These are phyloP conservation scores for Mortierella alpina DNA, from an alignment of 192 early-diverging fungal genomes.

Conservation along the genomic window DNA sequence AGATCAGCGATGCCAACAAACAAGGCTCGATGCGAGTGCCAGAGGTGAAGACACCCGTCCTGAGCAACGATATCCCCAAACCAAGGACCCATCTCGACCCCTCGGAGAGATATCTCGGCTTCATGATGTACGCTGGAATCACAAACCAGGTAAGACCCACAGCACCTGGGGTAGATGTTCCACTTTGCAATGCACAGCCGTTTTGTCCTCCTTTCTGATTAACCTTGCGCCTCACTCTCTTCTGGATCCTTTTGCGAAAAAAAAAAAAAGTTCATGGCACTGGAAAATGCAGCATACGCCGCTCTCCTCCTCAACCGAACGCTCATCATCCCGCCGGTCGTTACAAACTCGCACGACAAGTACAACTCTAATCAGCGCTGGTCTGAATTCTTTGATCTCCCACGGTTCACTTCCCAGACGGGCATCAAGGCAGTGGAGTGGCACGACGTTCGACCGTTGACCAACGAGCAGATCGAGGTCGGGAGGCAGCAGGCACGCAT, in stretches of 20 bases:
- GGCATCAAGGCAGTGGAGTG: constrained; percentile 26
- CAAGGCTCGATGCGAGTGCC: background rate
- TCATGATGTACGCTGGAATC: constrained; percentile 38
- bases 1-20: background rate
- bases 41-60: background rate
- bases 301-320: constrained; percentile 38
- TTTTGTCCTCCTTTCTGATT: background rate
- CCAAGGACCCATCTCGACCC: constrained; percentile 20
- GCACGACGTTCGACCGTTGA: constrained; percentile 37
- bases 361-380: constrained; percentile 36
- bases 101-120: constrained; percentile 12
- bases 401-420: constrained; percentile 9
- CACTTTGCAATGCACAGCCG: background rate
- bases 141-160: constrained; percentile 38
- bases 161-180: background rate
- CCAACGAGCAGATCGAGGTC: constrained; percentile 21
- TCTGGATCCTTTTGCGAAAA: background rate
- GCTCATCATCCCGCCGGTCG: constrained; percentile 43
- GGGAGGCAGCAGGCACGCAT: constrained; percentile 10
- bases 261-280: constrained; percentile 47
- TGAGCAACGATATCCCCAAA: constrained; percentile 3
- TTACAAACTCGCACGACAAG: constrained; percentile 36
- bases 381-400: constrained; percentile 39
- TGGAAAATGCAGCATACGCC: constrained; percentile 41
- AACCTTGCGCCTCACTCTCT: background rate